Percentiles rank a stretch among this genome's conserved stretches.
phyloP scores from a whole-genome alignment of 306 rosid species.

The Gastrolobium bilobum region DNA sequence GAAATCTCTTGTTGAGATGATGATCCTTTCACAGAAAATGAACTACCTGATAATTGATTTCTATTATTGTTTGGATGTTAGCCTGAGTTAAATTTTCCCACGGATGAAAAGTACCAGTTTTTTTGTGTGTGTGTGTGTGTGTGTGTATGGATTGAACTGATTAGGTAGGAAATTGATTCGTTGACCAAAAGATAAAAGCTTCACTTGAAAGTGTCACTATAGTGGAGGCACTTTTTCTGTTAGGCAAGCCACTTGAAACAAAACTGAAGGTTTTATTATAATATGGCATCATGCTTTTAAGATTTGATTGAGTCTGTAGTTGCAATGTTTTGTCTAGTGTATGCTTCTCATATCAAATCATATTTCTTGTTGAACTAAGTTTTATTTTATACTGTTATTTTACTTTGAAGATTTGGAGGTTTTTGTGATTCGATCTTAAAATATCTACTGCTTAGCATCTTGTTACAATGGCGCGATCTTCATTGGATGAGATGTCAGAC shows the following conservation, averaged over 20 bases:
- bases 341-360: conserved; percentile 11
- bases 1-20: background rate
- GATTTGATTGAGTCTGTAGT: background rate
- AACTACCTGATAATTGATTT: conserved; percentile 2
- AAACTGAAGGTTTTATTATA: background rate
- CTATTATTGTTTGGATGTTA: background rate
- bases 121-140: too few relatives aligned
- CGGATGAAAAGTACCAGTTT: background rate
- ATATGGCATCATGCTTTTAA: background rate
- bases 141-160: conserved; percentile 8
- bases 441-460: conserved; percentile 55
- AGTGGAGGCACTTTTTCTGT: background rate
- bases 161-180: background rate
- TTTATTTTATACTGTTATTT: conserved; percentile 10
- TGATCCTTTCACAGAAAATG: conserved; percentile 6
- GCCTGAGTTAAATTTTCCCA: background rate
- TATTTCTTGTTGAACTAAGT: conserved; percentile 23
- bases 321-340: background rate
- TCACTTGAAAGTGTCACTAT: background rate
- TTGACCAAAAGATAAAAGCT: background rate
- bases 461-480: conserved; percentile 74
- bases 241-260: background rate
- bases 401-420: conserved; percentile 43
- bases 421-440: conserved; percentile 41
- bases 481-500: conserved; percentile 76